Base-by-base conservation (phyloP, 331 rosid genomes). In the Stylosanthes scabra region DNA sequence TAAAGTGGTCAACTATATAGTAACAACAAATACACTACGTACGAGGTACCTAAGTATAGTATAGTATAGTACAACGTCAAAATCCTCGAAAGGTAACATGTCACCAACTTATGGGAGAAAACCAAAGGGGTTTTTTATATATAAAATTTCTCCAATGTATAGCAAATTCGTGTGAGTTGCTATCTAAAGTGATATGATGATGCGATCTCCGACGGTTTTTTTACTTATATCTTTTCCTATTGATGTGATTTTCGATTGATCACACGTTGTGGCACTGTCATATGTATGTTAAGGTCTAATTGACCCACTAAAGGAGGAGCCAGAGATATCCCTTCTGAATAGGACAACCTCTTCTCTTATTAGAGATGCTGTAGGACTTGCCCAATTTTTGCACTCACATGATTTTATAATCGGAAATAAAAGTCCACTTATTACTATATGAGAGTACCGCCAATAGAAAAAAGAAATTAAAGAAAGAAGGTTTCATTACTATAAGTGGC, bases 231-330 rank as follows among this genome's bases (percentile, higher is more conserved):
- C n/a, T n/a, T n/a, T n/a, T n/a, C n/a, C n/a, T 11, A 59, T 58
- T 59, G 67, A 71, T 29, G 67, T 71, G 67, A 59, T 71, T 59
- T 45, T 59, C 46, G 7, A 57, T 75, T 58, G 55, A 66, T 29
- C 68, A 57, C 15, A 67, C 29, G 52, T 39, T 66, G 52, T 46
- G 6, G 51, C 28, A 34, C 58, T 58, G 34, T 31, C 61, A 47
- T 75, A 29, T 52, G 34, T 29, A 29, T 29, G 15, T 46, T 59
- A 44, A n/a, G 37, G 61, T 31, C 52, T 8, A 71, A 12, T 1
- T 29, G 67, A 7, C 34, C 34, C 34, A 29, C 16, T 61, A n/a
- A n/a, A n/a, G n/a, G n/a, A n/a, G n/a, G n/a, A n/a, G n/a, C n/a
- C n/a, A n/a, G n/a, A n/a, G n/a, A n/a, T n/a, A 63, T 16, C 10